Evolutionary conservation across 352 stramenopile genomes (phyloP).

Genomic region (Elongisporangium senticosum): DNA sequence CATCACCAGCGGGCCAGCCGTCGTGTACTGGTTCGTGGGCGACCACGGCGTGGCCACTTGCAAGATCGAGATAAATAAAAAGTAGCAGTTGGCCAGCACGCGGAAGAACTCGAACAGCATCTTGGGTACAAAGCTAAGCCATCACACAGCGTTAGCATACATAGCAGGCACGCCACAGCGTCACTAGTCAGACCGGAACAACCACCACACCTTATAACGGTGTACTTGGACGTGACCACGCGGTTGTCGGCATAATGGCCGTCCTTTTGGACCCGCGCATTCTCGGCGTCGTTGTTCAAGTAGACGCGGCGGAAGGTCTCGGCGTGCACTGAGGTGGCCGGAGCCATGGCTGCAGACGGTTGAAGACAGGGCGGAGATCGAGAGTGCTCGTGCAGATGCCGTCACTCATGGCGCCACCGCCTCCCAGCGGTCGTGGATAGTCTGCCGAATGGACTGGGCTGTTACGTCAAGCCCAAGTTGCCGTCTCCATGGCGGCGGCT

Average conservation of each 20-base stretch:
- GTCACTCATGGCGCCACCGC: neutral
- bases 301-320: slow-evolving; percentile 43
- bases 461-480: neutral
- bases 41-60: slow-evolving; percentile 77
- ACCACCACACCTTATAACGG: slow-evolving; percentile 43
- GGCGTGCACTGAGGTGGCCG: neutral
- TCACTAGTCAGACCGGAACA: neutral
- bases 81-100: slow-evolving; percentile 94
- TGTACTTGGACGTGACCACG: slow-evolving; percentile 92
- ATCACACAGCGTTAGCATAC: neutral
- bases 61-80: slow-evolving; percentile 91
- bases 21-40: slow-evolving; percentile 76
- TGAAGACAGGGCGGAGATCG: neutral
- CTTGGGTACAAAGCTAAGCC: slow-evolving; percentile 89
- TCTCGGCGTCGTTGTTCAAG: slow-evolving; percentile 61
- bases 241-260: slow-evolving; percentile 58
- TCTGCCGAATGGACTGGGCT: neutral
- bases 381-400: neutral
- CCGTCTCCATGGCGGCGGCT: neutral
- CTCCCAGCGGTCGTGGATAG: neutral
- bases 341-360: neutral
- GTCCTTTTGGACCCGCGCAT: slow-evolving; percentile 37
- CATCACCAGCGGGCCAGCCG: slow-evolving; percentile 55
- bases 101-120: slow-evolving; percentile 93
- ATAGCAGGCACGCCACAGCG: neutral